A percentile compares a stretch with the other conserved stretches of the same genome.
Evolutionary conservation across 495 filamentous ascomycete genomes (phyloP).

Genomic region (Trichoderma reesei): DNA sequence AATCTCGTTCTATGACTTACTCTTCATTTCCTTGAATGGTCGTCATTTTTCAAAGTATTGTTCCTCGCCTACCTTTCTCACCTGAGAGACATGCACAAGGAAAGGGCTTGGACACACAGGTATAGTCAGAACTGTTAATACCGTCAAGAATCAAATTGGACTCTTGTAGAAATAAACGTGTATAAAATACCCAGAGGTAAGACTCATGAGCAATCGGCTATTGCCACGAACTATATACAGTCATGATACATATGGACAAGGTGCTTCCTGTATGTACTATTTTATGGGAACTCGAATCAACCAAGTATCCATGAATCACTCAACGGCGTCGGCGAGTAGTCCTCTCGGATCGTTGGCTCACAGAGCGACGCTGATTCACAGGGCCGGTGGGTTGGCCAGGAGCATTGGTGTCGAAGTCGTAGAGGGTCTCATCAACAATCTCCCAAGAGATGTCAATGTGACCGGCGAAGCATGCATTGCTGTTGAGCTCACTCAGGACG

Average conservation of each 20-base stretch:
- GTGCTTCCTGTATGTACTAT: not conserved
- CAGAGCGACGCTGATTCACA: not conserved
- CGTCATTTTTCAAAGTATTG: too few relatives aligned
- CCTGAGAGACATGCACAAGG: too few relatives aligned
- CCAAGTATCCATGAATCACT: not conserved
- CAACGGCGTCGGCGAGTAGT: not conserved
- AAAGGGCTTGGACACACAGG: too few relatives aligned
- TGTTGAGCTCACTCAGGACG: not conserved
- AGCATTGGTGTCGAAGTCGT: constrained; percentile 2
- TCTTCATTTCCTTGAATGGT: too few relatives aligned
- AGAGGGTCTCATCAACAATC: not conserved
- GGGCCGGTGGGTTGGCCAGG: not conserved
- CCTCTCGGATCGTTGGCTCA: not conserved
- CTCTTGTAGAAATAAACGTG: too few relatives aligned
- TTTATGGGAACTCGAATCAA: too few relatives aligned
- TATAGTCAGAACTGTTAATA: too few relatives aligned
- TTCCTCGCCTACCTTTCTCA: too few relatives aligned
- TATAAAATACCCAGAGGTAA: too few relatives aligned
- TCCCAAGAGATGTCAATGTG: not conserved
- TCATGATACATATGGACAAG: not conserved
- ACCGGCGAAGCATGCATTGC: not conserved
- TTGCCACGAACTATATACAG: not conserved
- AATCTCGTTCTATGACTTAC: too few relatives aligned
- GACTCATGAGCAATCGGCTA: not conserved
- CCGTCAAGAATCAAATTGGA: too few relatives aligned